Evolutionary conservation across 78 protist species (phyloP), one percentile per base, ranked within the genome.

Genomic region (Pigoraptor vietnamica): DNA sequence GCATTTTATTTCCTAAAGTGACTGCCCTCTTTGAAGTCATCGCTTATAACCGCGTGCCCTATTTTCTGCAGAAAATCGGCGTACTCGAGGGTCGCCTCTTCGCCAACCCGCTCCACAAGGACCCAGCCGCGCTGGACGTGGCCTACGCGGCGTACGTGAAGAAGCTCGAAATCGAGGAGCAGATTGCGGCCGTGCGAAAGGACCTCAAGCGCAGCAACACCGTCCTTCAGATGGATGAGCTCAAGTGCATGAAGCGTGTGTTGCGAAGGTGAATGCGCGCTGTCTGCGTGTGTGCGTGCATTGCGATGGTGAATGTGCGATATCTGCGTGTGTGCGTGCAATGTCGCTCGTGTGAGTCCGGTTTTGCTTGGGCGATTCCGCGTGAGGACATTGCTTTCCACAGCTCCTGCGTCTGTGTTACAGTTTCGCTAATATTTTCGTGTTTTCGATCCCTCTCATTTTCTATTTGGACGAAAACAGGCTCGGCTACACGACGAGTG

Each of bases 181-280:
- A 95, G 88, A 87, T 94, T 19, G 48, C 67, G 89, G 23, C 33
- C 14, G 29, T 92, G 34, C 56, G 40, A 39, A 81, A 55, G 33
- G 81, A 93, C 81, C 91, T 96, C 90, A 90, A 93, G 89, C 19
- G 35, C 37, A 89, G 92, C 86, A 88, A 86, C n/a, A 94, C 91
- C 40, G 89, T 95, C 37, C 86, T 95, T 40, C 94, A 97, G 84
- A 95, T 91, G 89, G 96, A 94, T 21, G 98, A 98, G 87, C 91
- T 97, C 39, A 56, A 88, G 67, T 25, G 37, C 82, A 40, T 89
- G 86, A 94, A 93, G 86, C 95, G 98, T 29, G 99, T 97, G 67
- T 93, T 98, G 83, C 93, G 92, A 1, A 91, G 98, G 55, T 81
- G 14, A 21, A 48, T 48, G 6, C 21, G 2, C 23, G 29, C 1